phyloP scores from a whole-genome alignment of 176 grass and related monocot genomes.

The Pontederia paniculata region DNA sequence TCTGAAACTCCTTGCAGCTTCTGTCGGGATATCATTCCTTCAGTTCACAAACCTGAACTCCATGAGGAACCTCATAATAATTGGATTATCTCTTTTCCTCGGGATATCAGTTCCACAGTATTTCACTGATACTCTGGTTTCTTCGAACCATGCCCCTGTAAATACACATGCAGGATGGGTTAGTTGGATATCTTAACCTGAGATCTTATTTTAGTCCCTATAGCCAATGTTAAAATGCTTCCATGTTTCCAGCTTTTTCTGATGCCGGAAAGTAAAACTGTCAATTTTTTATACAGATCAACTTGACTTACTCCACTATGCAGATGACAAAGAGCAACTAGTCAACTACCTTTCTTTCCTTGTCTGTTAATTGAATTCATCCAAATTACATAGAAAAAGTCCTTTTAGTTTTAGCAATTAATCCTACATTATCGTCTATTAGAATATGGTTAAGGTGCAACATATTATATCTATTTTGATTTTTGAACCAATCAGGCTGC shows the following conservation, averaged over 20 bases:
- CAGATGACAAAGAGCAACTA: no score
- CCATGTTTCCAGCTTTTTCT: no score
- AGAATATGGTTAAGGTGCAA: no score
- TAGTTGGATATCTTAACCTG: neutral
- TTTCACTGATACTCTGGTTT: constrained; percentile 27
- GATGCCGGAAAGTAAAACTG: neutral
- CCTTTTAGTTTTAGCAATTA: no score
- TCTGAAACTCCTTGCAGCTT: constrained; percentile 24
- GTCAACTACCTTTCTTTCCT: no score
- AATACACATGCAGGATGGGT: constrained; percentile 33
- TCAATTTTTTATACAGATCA: neutral
- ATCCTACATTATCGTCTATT: no score
- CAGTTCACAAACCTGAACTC: constrained; percentile 44
- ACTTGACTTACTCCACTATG: neutral
- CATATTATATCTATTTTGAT: neutral
- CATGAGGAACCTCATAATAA: constrained; percentile 31
- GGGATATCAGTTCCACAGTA: constrained; percentile 40
- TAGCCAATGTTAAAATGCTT: no score
- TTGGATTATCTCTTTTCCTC: constrained; percentile 34
- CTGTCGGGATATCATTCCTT: constrained; percentile 38
- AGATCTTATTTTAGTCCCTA: neutral
- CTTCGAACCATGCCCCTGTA: constrained; percentile 32
- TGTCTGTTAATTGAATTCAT: no score
- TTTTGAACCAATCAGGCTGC: neutral
- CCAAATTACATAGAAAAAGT: no score